A percentile compares a stretch with the other conserved stretches of the same genome.
Evolutionary conservation across 2,329 filamentous ascomycete genomes (phyloP).

Genomic region (Penicillium sp.): DNA sequence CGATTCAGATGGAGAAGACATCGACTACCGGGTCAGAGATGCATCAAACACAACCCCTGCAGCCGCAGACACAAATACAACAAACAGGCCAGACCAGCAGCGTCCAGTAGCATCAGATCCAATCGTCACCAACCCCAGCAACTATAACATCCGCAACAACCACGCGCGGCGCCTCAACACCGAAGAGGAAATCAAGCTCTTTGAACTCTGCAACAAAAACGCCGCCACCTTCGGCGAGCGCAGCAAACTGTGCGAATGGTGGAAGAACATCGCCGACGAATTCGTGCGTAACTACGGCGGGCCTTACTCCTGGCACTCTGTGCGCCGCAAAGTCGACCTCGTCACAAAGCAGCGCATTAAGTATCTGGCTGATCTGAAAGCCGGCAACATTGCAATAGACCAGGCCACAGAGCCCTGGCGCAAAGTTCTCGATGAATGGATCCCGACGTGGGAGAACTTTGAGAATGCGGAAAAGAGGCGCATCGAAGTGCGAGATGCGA

Average conservation of each 20-base stretch:
- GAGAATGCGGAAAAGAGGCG: slow-evolving; percentile 34
- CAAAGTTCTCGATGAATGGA: slow-evolving; percentile 37
- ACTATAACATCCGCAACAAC: background rate
- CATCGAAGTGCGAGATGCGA: slow-evolving; percentile 36
- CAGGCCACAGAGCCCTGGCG: slow-evolving; percentile 37
- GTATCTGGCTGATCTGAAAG: slow-evolving; percentile 33
- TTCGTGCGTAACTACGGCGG: slow-evolving; percentile 36
- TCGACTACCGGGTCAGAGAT: background rate
- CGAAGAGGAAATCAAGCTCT: slow-evolving; percentile 37
- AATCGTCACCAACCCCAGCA: background rate
- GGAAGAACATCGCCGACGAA: slow-evolving; percentile 35
- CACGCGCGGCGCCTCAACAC: slow-evolving; percentile 31
- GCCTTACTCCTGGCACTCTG: slow-evolving; percentile 42
- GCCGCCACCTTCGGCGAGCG: slow-evolving; percentile 35
- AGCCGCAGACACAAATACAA: background rate
- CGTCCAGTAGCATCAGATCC: background rate
- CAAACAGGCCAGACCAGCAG: background rate
- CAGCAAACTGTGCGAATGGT: slow-evolving; percentile 42
- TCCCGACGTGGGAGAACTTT: slow-evolving; percentile 39
- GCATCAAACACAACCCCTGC: background rate
- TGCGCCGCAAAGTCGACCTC: slow-evolving; percentile 39
- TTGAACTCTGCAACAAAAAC: slow-evolving; percentile 38
- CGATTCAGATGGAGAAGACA: slow-evolving; percentile 7
- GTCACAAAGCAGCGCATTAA: slow-evolving; percentile 40
- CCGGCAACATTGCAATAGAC: slow-evolving; percentile 21